Percentiles rank a stretch among this genome's conserved stretches.
Conservation (phyloP, 805 yeast genomes). For the Kluyveromyces lactis region DNA sequence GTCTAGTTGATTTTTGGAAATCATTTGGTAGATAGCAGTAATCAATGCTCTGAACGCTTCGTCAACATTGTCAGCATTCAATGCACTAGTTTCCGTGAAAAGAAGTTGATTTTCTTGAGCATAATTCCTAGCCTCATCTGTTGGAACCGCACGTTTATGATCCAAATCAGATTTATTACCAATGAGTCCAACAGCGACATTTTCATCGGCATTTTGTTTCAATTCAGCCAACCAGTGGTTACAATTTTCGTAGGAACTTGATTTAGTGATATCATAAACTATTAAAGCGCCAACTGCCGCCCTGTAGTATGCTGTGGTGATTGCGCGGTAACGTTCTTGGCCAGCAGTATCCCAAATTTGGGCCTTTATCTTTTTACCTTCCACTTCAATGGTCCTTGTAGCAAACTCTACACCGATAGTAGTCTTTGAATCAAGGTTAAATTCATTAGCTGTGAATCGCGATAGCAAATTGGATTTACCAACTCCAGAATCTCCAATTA, state of each 20-base stretch:
- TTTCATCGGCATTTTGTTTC: slow-evolving; percentile 87
- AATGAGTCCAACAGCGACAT: slow-evolving; percentile 87
- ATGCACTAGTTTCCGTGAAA: slow-evolving; percentile 93
- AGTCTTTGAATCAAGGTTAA: slow-evolving; percentile 86
- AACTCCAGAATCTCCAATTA: slow-evolving; percentile 95
- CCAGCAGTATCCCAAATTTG: slow-evolving; percentile 99
- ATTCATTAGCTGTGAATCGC: slow-evolving; percentile 92
- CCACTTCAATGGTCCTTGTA: slow-evolving; percentile 84
- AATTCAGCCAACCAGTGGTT: slow-evolving; percentile 86
- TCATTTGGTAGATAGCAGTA: slow-evolving; percentile 90
- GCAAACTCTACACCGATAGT: slow-evolving; percentile 99
- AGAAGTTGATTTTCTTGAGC: slow-evolving; percentile 86
- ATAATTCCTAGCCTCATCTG: slow-evolving; percentile 93
- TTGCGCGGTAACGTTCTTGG: slow-evolving; percentile 96
- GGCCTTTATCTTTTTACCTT: slow-evolving; percentile 76
- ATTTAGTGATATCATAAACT: slow-evolving; percentile 90
- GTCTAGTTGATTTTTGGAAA: slow-evolving; percentile 86
- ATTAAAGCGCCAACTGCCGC: slow-evolving; percentile 98
- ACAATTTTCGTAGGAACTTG: slow-evolving; percentile 77
- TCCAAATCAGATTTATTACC: slow-evolving; percentile 89
- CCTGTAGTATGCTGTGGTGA: slow-evolving; percentile 93
- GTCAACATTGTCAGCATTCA: slow-evolving; percentile 91
- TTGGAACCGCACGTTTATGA: slow-evolving; percentile 92
- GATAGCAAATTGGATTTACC: slow-evolving; percentile 92
- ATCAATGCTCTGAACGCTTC: slow-evolving; percentile 87